Evolutionary conservation across 1,284 basidiomycete genomes (phyloP).

Genomic region (Bondarzewia mesenterica): DNA sequence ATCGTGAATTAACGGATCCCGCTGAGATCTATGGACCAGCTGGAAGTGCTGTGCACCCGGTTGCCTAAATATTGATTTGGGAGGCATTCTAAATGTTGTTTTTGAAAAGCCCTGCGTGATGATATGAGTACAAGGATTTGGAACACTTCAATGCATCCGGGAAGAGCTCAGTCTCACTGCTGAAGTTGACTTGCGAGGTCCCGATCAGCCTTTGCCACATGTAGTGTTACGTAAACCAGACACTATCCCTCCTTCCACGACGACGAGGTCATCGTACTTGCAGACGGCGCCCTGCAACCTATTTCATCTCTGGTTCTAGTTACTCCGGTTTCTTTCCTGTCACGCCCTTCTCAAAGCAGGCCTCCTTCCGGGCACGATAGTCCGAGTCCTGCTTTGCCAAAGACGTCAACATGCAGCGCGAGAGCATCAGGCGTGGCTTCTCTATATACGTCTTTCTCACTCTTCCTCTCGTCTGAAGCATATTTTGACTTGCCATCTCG

Average conservation of each 20-base stretch:
- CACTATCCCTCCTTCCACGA: neutral
- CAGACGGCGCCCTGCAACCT: neutral
- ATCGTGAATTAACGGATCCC: slow-evolving; percentile 94
- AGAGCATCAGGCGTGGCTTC: slow-evolving; percentile 72
- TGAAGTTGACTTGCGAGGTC: too few species aligned
- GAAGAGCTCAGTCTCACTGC: too few species aligned
- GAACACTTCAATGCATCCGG: too few species aligned
- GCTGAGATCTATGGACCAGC: slow-evolving; percentile 93
- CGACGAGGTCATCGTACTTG: neutral
- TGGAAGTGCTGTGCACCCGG: slow-evolving; percentile 90
- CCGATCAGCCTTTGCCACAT: too few species aligned
- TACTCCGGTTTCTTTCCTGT: neutral
- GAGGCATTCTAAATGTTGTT: slow-evolving; percentile 30
- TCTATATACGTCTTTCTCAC: slow-evolving; percentile 71
- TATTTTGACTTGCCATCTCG: slow-evolving; percentile 36
- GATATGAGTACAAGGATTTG: too few species aligned
- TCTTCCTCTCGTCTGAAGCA: slow-evolving; percentile 13
- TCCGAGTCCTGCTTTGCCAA: neutral
- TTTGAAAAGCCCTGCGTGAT: too few species aligned
- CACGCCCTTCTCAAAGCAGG: neutral
- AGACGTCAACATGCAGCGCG: slow-evolving; percentile 51
- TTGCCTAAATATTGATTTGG: slow-evolving; percentile 79
- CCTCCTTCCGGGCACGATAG: too few species aligned
- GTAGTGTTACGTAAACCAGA: neutral
- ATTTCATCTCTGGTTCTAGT: neutral